phyloP scores from a whole-genome alignment of 2,329 filamentous ascomycete genomes.

The Eurotiales sp. region DNA sequence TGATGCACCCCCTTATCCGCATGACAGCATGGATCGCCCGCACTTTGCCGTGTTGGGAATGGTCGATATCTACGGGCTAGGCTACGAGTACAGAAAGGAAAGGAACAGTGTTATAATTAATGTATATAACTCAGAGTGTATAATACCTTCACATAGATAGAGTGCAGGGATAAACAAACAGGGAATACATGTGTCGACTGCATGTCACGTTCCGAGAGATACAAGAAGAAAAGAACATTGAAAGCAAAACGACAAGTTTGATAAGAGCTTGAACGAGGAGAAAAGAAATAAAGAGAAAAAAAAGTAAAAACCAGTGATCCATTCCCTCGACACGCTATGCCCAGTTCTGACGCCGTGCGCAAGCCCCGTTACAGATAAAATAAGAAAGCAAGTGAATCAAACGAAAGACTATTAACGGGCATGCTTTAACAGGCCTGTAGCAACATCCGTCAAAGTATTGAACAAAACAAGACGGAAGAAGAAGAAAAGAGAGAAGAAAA shows the following conservation, averaged over 20 bases:
- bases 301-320: conserved; percentile 2
- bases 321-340: conserved; percentile 17
- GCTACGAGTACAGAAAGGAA: too few species aligned
- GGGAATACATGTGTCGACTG: not conserved
- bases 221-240: too few species aligned
- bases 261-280: not conserved
- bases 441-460: not conserved
- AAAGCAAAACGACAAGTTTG: not conserved
- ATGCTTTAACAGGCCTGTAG: not conserved
- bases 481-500: not conserved
- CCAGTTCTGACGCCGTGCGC: conserved; percentile 15
- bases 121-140: too few species aligned
- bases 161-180: too few species aligned
- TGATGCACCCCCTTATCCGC: conserved; percentile 9
- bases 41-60: not conserved
- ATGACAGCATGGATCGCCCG: conserved; percentile 12
- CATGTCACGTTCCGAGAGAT: not conserved
- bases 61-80: not conserved
- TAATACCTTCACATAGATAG: not conserved
- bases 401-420: not conserved
- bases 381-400: not conserved
- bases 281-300: not conserved
- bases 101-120: too few species aligned
- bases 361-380: conserved; percentile 7
- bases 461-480: too few species aligned